A percentile compares a stretch with the other conserved stretches of the same genome.
These are phyloP conservation scores for Tillandsia leiboldiana DNA, from an alignment of 176 grass and related monocot species.

Conservation along the genomic window DNA sequence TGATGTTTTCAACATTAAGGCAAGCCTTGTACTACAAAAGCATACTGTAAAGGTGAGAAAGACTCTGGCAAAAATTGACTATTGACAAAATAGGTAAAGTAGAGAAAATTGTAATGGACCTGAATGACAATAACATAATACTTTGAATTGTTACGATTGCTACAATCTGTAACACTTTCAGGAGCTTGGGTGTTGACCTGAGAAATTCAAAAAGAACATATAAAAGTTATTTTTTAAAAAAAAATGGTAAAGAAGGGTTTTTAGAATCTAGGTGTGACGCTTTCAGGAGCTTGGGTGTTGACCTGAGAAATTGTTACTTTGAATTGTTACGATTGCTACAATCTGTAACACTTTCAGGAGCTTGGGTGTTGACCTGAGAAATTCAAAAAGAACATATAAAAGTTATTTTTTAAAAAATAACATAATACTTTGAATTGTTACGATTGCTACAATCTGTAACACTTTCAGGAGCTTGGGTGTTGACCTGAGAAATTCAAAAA, in stretches of 20 bases:
- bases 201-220: conserved; percentile 1
- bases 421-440: too few relatives aligned
- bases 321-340: too few relatives aligned
- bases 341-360: too few relatives aligned
- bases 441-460: too few relatives aligned
- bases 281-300: too few relatives aligned
- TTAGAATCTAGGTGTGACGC: too few relatives aligned
- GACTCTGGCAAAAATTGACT: neutral
- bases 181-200: conserved; percentile 80
- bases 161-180: conserved; percentile 62
- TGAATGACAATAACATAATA: conserved; percentile 93
- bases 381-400: too few relatives aligned
- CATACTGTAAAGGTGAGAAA: conserved; percentile 12
- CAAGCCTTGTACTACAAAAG: conserved; percentile 70
- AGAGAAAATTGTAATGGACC: conserved; percentile 35
- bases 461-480: too few relatives aligned
- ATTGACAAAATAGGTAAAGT: neutral
- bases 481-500: too few relatives aligned
- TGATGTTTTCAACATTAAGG: conserved; percentile 84
- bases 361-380: too few relatives aligned
- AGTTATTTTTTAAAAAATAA: too few relatives aligned
- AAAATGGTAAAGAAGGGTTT: conserved; percentile 1
- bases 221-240: neutral
- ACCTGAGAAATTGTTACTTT: too few relatives aligned
- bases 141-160: conserved; percentile 87